Percentiles rank a stretch among this genome's conserved stretches.
These are phyloP conservation scores for Citrus reticulata DNA, from an alignment of 345 rosid species.

Conservation along the genomic window DNA sequence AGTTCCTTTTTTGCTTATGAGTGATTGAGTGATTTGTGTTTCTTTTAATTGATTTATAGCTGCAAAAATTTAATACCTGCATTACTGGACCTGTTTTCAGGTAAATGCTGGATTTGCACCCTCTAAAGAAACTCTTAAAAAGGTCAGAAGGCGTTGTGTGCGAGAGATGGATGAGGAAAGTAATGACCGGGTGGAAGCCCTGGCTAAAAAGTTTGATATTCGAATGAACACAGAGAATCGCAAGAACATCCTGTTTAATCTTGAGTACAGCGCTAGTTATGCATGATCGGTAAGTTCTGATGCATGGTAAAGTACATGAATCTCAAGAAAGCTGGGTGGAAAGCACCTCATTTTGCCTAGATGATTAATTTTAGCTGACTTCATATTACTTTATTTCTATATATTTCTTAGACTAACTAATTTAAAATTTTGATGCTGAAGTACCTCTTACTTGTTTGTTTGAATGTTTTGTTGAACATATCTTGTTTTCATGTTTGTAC, in stretches of 20 bases:
- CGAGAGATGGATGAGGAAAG: conserved; percentile 76
- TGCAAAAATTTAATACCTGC: conserved; percentile 1
- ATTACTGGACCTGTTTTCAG: conserved; percentile 34
- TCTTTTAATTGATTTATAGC: not conserved
- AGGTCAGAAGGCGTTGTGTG: conserved; percentile 72
- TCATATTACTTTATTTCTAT: not conserved
- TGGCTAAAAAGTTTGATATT: conserved; percentile 54
- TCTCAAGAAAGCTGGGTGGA: not conserved
- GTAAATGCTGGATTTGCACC: conserved; percentile 74
- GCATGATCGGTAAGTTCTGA: conserved; percentile 31
- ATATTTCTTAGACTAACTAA: not conserved
- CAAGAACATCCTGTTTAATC: conserved; percentile 65
- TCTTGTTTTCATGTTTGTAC: not conserved
- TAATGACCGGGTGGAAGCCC: conserved; percentile 48
- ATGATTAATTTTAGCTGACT: not conserved
- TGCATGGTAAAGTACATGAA: not conserved
- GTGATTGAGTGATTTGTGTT: not conserved
- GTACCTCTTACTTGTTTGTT: not conserved
- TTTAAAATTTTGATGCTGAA: not conserved
- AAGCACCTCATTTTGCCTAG: not conserved
- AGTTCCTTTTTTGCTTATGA: conserved; percentile 3
- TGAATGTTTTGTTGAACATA: not conserved
- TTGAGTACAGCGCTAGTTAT: conserved; percentile 57
- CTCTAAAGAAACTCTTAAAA: conserved; percentile 71
- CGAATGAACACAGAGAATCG: conserved; percentile 72